These are phyloP conservation scores for Metschnikowia lunata DNA, from an alignment of 805 yeast species.

Conservation along the genomic window DNA sequence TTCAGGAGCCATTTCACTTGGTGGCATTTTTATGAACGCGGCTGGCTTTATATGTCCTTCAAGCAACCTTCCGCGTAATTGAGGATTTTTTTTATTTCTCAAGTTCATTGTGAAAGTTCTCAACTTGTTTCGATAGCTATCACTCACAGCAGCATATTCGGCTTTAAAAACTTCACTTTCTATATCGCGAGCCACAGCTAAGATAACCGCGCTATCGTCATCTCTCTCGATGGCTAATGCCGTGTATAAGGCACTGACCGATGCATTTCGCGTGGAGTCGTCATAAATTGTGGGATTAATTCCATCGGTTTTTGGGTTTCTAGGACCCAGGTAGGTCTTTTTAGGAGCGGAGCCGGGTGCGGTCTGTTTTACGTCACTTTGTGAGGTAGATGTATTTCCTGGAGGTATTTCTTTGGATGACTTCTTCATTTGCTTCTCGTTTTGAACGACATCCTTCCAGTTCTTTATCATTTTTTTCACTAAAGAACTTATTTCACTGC, in stretches of 20 bases:
- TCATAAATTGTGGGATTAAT: constrained; percentile 65
- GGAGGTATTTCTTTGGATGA: constrained; percentile 7
- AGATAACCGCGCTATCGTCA: constrained; percentile 52
- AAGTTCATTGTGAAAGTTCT: constrained; percentile 84
- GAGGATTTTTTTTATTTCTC: constrained; percentile 86
- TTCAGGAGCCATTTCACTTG: constrained; percentile 96
- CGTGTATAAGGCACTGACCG: constrained; percentile 78
- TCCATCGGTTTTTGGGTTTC: constrained; percentile 80
- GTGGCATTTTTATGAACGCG: constrained; percentile 71
- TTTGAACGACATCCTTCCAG: constrained; percentile 88
- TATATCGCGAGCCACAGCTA: constrained; percentile 62
- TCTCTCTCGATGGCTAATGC: constrained; percentile 81
- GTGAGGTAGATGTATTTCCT: constrained; percentile 3
- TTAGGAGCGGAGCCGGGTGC: constrained; percentile 24
- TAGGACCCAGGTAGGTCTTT: constrained; percentile 47
- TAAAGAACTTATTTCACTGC: constrained; percentile 60
- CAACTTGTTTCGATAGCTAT: constrained; percentile 73
- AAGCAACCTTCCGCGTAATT: constrained; percentile 64
- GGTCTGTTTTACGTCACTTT: constrained; percentile 8
- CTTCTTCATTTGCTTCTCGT: constrained; percentile 48
- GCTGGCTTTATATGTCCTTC: constrained; percentile 62
- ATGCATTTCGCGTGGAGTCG: constrained; percentile 77
- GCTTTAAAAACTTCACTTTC: constrained; percentile 66
- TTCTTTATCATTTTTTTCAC: constrained; percentile 79
- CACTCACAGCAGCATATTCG: constrained; percentile 53